Evolutionary conservation across 139 green algal genomes (phyloP).

Genomic region (Tetradesmus obliquus): DNA sequence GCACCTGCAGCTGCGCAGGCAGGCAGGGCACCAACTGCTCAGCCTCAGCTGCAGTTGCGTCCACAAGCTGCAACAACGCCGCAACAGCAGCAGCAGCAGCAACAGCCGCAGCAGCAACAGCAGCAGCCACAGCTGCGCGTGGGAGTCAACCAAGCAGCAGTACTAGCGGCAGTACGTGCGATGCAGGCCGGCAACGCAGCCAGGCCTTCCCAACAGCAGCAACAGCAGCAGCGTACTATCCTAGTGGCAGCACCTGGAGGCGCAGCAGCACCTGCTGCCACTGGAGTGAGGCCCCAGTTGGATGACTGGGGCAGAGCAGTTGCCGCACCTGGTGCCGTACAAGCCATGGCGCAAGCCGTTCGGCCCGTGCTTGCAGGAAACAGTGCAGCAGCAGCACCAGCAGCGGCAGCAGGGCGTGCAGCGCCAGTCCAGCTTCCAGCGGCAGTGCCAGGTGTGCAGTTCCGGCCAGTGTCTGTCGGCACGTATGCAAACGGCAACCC

Average conservation of each 20-base stretch:
- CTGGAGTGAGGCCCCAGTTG: not conserved
- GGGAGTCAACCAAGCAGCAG: not conserved
- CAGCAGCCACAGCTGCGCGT: not conserved
- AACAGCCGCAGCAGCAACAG: not conserved
- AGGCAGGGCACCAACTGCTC: not conserved
- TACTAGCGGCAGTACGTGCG: not conserved
- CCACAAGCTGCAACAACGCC: not conserved
- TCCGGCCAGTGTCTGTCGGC: not conserved
- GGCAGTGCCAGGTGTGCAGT: not conserved
- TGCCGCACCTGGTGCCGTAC: no score
- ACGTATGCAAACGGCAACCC: not conserved
- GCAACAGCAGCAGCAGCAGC: slow-evolving; percentile 12
- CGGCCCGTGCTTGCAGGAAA: not conserved
- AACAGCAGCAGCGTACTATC: not conserved
- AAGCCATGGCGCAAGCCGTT: not conserved
- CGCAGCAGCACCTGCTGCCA: not conserved
- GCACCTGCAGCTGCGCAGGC: not conserved
- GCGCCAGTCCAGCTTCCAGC: not conserved
- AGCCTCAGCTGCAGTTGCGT: slow-evolving; percentile 7
- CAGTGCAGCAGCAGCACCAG: not conserved
- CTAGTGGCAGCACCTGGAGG: not conserved
- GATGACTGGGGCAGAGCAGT: not conserved
- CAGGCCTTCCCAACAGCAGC: not conserved
- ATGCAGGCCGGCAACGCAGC: not conserved
- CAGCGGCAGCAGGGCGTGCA: not conserved